These are phyloP conservation scores for Dictyostelium capitatum DNA, from an alignment of 78 protist genomes.

Conservation along the genomic window DNA sequence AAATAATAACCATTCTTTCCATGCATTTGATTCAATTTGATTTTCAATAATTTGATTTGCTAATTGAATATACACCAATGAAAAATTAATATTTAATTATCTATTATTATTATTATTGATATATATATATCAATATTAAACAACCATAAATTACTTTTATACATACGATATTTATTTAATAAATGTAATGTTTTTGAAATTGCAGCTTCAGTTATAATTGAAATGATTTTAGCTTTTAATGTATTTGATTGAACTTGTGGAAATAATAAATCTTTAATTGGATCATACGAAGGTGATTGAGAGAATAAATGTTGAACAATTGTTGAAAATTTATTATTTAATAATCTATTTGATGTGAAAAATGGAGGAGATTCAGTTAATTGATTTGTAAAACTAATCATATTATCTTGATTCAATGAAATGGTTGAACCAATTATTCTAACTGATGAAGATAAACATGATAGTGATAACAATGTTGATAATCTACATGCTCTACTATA, in stretches of 20 bases:
- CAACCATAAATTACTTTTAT: no score
- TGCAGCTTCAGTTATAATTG: slow-evolving; percentile 8
- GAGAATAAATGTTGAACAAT: slow-evolving; percentile 8
- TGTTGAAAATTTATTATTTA: slow-evolving; percentile 2
- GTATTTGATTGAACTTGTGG: slow-evolving; percentile 39
- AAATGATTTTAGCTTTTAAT: slow-evolving; percentile 7
- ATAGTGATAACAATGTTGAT: background rate
- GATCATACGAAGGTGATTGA: background rate
- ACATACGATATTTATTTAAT: slow-evolving; percentile 26
- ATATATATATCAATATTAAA: no score
- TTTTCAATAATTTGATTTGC: slow-evolving; percentile 3
- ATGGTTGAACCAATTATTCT: slow-evolving; percentile 26
- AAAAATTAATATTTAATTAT: no score
- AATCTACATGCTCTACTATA: background rate
- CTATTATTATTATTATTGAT: no score
- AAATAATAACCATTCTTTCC: slow-evolving; percentile 46
- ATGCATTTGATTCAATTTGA: slow-evolving; percentile 6
- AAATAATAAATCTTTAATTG: slow-evolving; percentile 29
- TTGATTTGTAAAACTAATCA: background rate
- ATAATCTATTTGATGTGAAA: background rate
- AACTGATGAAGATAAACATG: background rate
- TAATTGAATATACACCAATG: background rate
- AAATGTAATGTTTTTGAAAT: slow-evolving; percentile 19
- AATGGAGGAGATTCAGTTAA: slow-evolving; percentile 33
- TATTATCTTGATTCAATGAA: slow-evolving; percentile 4